Evolutionary conservation across 345 rosid genomes (phyloP), one percentile per base, ranked within the genome.

Genomic region (Rhodamnia rubescens): DNA sequence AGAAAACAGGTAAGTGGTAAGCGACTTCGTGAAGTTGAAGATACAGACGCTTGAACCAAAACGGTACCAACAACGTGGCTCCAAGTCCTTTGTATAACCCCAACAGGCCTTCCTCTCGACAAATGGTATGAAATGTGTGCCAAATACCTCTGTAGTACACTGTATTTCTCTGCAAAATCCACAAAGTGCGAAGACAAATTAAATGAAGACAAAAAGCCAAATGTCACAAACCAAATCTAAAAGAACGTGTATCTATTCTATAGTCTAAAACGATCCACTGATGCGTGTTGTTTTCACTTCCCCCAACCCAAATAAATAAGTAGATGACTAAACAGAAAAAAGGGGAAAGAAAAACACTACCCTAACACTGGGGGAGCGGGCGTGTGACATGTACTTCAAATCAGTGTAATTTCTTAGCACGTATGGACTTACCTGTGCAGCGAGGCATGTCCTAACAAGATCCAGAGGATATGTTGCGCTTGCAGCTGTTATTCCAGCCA

Each of bases 31-130:
- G 24, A 69, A 69, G 42, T 69, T 69, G 80, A 36, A 69, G 42
- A 81, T 49, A 24, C 83, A 81, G 53, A 49, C 20, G 59, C 83
- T 81, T 12, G 50, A 50, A 58, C 83, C 27, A 74, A 85, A 85
- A 44, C 82, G 49, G 40, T 92, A 95, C 99, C 98, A 98, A 89
- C 82, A 96, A 89, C 54, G 99, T 98, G 11, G 99, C 94, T 88
- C 99, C 99, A 89, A 98, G 96, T 84, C 99, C 99, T 91, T 95
- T 96, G 89, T 96, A 98, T 85, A 98, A 88, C 83, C 99, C 99
- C 52, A 91, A 87, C 85, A 94, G 40, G 40, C 99, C 98, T 87
- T 96, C 99, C 14, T 96, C 99, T 88, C 90, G 92, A 92, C 91
- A 89, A 84, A 98, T 98, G 86, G 96, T 98, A 51, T 84, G 86